Evolutionary conservation across 2,329 filamentous ascomycete genomes (phyloP).

Genomic region (Nemania diffusa): DNA sequence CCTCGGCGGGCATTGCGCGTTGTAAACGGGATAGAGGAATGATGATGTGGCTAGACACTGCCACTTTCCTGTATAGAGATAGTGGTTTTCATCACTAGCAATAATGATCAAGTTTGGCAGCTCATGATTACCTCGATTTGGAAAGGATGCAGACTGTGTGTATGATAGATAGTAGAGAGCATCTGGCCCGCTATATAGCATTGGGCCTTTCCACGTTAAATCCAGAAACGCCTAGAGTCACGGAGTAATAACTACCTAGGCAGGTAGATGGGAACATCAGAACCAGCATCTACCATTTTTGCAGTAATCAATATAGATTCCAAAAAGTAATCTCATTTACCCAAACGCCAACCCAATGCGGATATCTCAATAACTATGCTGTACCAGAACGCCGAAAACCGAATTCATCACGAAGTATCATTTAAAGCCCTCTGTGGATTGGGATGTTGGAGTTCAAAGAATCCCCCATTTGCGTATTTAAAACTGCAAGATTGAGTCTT

Average conservation of each 20-base stretch:
- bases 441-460: conserved; percentile 30
- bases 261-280: neutral
- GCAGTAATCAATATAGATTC: neutral
- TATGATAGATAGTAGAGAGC: neutral
- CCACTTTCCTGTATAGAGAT: neutral
- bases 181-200: neutral
- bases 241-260: neutral
- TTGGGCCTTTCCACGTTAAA: too few species aligned
- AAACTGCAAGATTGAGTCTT: conserved; percentile 36
- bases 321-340: neutral
- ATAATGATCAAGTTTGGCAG: conserved; percentile 7
- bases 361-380: conserved; percentile 29
- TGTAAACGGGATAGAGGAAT: conserved; percentile 64
- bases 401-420: neutral
- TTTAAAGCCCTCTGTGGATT: conserved; percentile 22
- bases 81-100: neutral
- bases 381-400: conserved; percentile 24
- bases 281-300: neutral
- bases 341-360: conserved; percentile 37
- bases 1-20: conserved; percentile 75
- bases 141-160: neutral
- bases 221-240: neutral
- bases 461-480: conserved; percentile 30
- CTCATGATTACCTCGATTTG: neutral
- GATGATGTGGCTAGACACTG: neutral